Evolutionary conservation across 306 rosid species (phyloP), one percentile per base, ranked within the genome.

Genomic region (Pyrus communis): DNA sequence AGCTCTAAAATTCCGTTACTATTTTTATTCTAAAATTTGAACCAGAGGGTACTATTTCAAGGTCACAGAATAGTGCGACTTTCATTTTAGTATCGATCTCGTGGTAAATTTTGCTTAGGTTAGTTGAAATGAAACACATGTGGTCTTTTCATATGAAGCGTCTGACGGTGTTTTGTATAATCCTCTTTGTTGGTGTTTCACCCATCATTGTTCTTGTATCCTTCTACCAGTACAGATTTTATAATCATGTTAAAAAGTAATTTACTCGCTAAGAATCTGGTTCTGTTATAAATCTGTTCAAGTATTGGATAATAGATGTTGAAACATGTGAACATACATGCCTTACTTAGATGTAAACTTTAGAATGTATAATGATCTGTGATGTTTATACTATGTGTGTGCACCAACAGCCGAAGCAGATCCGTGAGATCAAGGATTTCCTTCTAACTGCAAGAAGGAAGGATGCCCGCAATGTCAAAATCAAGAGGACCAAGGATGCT

Each of bases 401-500:
- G 19, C 42, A 43, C 3, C 15, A 61, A 27, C 84, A 93, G 97
- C 97, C 97, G 54, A 93, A 93, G 89, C 96, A 93, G 89, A 90
- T 93, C 75, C 93, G 86, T 0, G 97, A 93, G 92, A 93, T 93
- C 27, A 93, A 93, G 88, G 97, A 93, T 66, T 93, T 93, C 85
- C 97, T 93, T 85, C 89, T 93, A 23, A 93, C 92, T 42, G 93
- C 97, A 8, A 77, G 97, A 74, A 93, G 97, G 86, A 93, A 90
- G 82, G 97, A 93, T 78, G 97, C 97, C 1, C 90, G 91, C 61
- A 87, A 93, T 2, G 92, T 93, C 70, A 93, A 90, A 70, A 93
- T 93, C 78, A 93, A 89, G 88, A 86, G 91, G 85, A 87, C 89
- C 82, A 93, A 82, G 71, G 97, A 87, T 69, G 93, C 86, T 21